Evolutionary conservation across 192 early-diverging fungal species (phyloP).

Genomic region (Coemansia sp.): DNA sequence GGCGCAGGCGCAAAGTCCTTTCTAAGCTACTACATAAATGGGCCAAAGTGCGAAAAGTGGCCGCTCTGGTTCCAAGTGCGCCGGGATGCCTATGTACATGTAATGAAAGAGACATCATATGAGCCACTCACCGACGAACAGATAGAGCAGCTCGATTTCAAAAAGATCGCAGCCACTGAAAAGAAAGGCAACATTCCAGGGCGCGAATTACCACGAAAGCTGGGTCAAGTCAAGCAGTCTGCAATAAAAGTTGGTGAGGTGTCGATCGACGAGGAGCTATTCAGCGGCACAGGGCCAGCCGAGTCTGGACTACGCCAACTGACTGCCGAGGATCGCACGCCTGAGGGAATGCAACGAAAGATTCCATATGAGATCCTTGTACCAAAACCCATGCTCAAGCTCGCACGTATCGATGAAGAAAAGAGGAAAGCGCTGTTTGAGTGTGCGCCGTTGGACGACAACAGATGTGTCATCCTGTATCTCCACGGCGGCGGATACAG

Average conservation of each 20-base stretch:
- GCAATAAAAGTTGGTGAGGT: conserved; percentile 20
- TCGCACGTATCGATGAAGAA: no score
- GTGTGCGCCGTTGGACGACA: conserved; percentile 14
- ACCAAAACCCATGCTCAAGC: conserved; percentile 9
- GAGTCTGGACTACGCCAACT: conserved; percentile 24
- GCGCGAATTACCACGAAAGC: conserved; percentile 9
- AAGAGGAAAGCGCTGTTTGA: conserved; percentile 13
- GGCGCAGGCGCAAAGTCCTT: conserved; percentile 21
- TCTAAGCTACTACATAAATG: conserved; percentile 39
- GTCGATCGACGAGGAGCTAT: conserved; percentile 13
- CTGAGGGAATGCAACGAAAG: background rate
- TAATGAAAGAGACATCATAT: background rate
- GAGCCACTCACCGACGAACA: conserved; percentile 17
- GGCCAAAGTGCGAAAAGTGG: conserved; percentile 43
- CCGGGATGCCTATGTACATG: conserved; percentile 29
- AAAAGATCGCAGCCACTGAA: conserved; percentile 10
- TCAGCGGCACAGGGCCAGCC: conserved; percentile 28
- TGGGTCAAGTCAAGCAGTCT: conserved; percentile 17
- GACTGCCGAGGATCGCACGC: conserved; percentile 10
- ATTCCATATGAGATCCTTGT: conserved; percentile 31
- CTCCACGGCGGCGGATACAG: conserved; percentile 76
- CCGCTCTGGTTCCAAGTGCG: conserved; percentile 40
- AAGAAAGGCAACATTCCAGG: conserved; percentile 20
- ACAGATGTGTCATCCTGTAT: conserved; percentile 68
- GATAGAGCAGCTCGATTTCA: conserved; percentile 48